Base-by-base conservation (phyloP, 441 rosid genomes). In the Jatropha podagrica region DNA sequence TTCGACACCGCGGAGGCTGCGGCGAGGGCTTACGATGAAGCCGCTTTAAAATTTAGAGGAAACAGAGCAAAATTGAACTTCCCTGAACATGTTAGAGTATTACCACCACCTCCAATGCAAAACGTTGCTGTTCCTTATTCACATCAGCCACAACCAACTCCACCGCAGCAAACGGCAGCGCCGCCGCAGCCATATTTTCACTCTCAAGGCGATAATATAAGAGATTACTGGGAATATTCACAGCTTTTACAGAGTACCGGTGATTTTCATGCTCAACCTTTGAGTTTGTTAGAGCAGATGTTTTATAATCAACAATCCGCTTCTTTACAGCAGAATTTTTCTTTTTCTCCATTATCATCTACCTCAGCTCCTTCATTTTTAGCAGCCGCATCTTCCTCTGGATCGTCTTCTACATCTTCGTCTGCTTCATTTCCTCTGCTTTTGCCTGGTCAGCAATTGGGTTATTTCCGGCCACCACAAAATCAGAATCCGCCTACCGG, bases 1-100 rank as follows among this genome's bases (percentile, higher is more conserved):
- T 93, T 93, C 74, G 90, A 90, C 26, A 91, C 96, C 0, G 98
- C 97, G 0, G 97, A 92, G 77, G 93, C 89, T 0, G 98, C 98
- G 3, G 98, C 98, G 41, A 83, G 90, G 81, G 97, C 97, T 12
- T 93, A 91, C 68, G 98, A 93, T 44, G 93, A 84, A 10, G 97
- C 98, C 2, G 98, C 98, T 37, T 79, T 93, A 60, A 72, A 88
- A 60, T 93, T 93, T 88, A 85, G 98, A 62, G 97, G 98, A 56
- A 90, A 58, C 85, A 84, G 88, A 74, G 95, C 95, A 14, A 90
- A 90, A 74, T 80, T 90, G n/a, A 90, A 90, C 80, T 91, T 93
- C 80, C 95, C 96, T 0, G 98, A 91, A 79, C 82, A 81, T 65
- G 90, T 78, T 42, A 74, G 82, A 42, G 40, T 79, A 7, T 68